Base-by-base conservation (phyloP, 495 filamentous ascomycete species). In the Lasiosphaeris hirsuta region DNA sequence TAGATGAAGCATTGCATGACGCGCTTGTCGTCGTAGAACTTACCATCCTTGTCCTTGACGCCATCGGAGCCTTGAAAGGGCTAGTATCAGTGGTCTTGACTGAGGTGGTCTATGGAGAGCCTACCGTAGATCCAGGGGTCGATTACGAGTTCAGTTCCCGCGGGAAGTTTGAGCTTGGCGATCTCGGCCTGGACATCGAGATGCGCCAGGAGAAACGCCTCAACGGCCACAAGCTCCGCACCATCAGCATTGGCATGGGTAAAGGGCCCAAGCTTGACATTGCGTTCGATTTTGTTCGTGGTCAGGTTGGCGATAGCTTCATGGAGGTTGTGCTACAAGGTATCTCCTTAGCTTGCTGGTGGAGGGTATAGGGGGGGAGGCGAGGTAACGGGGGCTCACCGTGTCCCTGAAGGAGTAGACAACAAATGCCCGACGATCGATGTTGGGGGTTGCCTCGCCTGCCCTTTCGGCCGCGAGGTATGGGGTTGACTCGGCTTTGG, bases 61-160 rank as follows among this genome's bases (percentile, higher is more conserved):
- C 83, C 83, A 61, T 88, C 85, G 17, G 86, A 79, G 2, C 82
- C 76, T 84, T 30, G 23, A 46, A 65, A 0, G 14, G 14, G 23
- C 9, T 37, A 38, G 11, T 39, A 15, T 7, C 14, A 8, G 7
- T 13, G 1, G 5, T 11, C 30, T 11, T 10, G 19, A 19, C 10
- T 41, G 18, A 33, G 37, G n/a, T 19, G 2, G 10, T n/a, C 8
- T 34, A 18, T 10, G 23, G 39, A 11, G 37, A 23, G 23, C 51
- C 1, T 42, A 84, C 86, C 86, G 61, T 88, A 90, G 51, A 86
- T 85, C 86, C 86, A 90, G 4, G 86, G 86, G 61, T 90, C 87
- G 23, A 76, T 69, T 13, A 89, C 75, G 4, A 89, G 67, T 2
- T 78, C 75, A 0, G 80, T 79, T 11, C 83, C 86, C 58, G 83